Evolutionary conservation across 306 rosid species (phyloP).

Genomic region (Medicago lupulina): DNA sequence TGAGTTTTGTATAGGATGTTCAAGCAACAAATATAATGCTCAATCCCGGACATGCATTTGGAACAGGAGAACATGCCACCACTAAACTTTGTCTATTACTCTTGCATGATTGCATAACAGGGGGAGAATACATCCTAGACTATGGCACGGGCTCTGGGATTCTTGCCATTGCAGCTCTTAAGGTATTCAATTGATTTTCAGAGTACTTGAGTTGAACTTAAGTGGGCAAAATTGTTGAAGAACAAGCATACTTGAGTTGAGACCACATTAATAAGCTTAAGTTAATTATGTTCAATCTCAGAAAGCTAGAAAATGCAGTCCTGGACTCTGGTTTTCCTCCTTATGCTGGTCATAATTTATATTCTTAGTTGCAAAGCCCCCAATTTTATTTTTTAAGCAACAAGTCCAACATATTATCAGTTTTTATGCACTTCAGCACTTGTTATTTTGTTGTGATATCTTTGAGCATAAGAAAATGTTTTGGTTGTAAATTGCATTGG

Average conservation of each 20-base stretch:
- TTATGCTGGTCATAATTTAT: not conserved
- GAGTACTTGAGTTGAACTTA: conserved; percentile 22
- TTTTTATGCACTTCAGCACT: not conserved
- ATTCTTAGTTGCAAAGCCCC: not conserved
- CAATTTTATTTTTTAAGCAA: not conserved
- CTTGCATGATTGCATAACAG: conserved; percentile 63
- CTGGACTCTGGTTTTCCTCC: conserved; percentile 13
- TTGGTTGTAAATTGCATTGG: not conserved
- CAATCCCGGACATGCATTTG: conserved; percentile 87
- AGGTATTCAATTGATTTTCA: conserved; percentile 56
- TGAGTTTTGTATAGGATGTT: conserved; percentile 54
- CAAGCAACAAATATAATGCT: conserved; percentile 83
- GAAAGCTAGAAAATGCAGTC: conserved; percentile 27
- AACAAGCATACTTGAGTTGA: conserved; percentile 16
- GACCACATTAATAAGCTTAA: not conserved
- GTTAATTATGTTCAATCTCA: conserved; percentile 13
- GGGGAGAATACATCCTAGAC: conserved; percentile 82
- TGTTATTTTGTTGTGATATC: not conserved
- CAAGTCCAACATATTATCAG: not conserved
- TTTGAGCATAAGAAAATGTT: not conserved
- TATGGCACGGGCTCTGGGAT: conserved; percentile 96
- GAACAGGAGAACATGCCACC: conserved; percentile 89
- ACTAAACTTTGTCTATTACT: conserved; percentile 84
- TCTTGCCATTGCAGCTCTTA: conserved; percentile 86
- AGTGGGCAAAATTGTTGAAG: conserved; percentile 9